phyloP scores from a whole-genome alignment of 2,329 filamentous ascomycete genomes.

The Nothophaeocryptopus gaeumannii region DNA sequence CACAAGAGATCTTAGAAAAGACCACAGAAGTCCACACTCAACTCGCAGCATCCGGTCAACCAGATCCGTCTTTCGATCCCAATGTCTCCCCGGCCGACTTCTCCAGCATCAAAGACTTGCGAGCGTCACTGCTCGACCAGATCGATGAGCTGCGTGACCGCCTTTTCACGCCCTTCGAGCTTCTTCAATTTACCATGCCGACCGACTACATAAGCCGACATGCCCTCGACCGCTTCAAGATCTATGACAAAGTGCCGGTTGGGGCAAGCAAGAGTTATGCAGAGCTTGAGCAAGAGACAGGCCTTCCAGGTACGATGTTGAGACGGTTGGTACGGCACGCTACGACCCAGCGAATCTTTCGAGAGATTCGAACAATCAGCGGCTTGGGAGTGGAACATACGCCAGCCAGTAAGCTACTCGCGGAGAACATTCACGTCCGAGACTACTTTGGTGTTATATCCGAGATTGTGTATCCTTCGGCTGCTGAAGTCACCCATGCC shows the following conservation, averaged over 20 bases:
- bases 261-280: background rate
- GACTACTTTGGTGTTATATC: conserved; percentile 1
- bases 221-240: conserved; percentile 1
- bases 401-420: background rate
- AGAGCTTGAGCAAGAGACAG: background rate
- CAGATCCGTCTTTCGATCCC: conserved; percentile 2
- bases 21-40: background rate
- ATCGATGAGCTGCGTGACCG: conserved; percentile 3
- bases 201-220: conserved; percentile 4
- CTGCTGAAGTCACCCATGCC: background rate
- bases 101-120: background rate
- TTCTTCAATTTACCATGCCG: background rate
- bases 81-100: conserved; percentile 1
- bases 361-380: background rate
- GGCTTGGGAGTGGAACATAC: conserved; percentile 1
- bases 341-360: conserved; percentile 8
- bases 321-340: conserved; percentile 6
- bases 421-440: background rate
- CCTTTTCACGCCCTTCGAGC: conserved; percentile 2
- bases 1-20: background rate
- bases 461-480: background rate
- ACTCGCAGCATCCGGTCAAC: conserved; percentile 1
- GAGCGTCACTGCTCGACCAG: background rate
- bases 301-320: background rate
- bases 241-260: conserved; percentile 7